Conservation (phyloP, 2,329 filamentous ascomycete species). For the Fonsecaea monophora region DNA sequence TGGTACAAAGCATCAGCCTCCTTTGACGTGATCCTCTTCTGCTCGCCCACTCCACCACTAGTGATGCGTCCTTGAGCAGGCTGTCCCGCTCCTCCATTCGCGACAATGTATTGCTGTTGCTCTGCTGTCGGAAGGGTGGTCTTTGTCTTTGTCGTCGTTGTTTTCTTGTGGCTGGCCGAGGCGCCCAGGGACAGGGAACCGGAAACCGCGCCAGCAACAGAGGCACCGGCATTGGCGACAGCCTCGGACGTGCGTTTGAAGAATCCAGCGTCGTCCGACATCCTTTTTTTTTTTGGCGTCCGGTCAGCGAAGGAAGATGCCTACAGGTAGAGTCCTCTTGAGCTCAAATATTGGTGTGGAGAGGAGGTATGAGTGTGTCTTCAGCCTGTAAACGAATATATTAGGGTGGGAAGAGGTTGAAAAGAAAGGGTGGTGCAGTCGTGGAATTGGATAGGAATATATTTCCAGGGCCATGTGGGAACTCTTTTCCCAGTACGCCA, state of each 20-base stretch:
- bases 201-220: conserved; percentile 34
- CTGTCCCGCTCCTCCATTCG: conserved; percentile 42
- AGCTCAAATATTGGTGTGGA: too few species aligned
- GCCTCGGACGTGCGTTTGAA: conserved; percentile 38
- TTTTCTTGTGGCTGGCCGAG: conserved; percentile 37
- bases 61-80: conserved; percentile 29
- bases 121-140: conserved; percentile 5
- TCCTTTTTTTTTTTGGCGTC: background rate
- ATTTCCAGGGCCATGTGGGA: background rate
- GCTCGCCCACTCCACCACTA: conserved; percentile 23
- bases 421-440: background rate
- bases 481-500: background rate
- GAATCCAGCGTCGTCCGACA: conserved; percentile 35
- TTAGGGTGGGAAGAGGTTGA: too few species aligned
- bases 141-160: conserved; percentile 33
- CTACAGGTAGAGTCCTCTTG: too few species aligned
- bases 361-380: background rate
- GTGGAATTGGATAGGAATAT: background rate
- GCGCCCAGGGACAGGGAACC: conserved; percentile 35
- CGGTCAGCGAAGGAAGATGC: too few species aligned
- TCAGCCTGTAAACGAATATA: background rate
- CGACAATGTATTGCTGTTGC: conserved; percentile 23
- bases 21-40: conserved; percentile 42
- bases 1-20: conserved; percentile 54
- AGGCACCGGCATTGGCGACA: conserved; percentile 35